Conservation (phyloP, 1,139 yeast species). For the Suhomyces taliae region DNA sequence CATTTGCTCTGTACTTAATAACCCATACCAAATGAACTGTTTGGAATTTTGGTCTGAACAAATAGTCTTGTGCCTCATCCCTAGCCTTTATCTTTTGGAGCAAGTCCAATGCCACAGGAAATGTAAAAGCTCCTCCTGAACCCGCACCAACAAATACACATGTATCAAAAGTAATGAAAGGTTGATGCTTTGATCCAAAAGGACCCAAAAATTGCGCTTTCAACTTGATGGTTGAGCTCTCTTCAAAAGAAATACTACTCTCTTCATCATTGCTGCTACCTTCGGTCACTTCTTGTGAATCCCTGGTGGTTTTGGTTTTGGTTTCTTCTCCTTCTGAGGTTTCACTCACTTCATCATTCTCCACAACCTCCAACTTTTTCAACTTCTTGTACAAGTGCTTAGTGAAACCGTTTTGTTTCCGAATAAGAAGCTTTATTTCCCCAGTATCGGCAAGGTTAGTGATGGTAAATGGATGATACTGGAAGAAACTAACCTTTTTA, state of each 20-base stretch:
- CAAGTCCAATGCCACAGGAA: constrained; percentile 46
- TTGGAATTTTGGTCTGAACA: constrained; percentile 33
- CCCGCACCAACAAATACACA: constrained; percentile 46
- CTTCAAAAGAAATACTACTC: not conserved
- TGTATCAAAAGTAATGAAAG: constrained; percentile 42
- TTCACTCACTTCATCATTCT: not conserved
- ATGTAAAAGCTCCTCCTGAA: constrained; percentile 46
- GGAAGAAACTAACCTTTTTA: constrained; percentile 35
- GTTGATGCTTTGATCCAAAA: constrained; percentile 43
- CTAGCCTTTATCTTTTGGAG: constrained; percentile 24
- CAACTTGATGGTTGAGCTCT: constrained; percentile 12
- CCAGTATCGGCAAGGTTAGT: constrained; percentile 38
- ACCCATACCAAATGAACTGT: constrained; percentile 36
- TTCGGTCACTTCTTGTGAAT: not conserved
- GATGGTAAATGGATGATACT: constrained; percentile 52
- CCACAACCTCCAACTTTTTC: constrained; percentile 13
- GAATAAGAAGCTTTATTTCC: constrained; percentile 40
- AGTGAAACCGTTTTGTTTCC: constrained; percentile 47
- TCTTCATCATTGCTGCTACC: constrained; percentile 1
- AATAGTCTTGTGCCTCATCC: constrained; percentile 30
- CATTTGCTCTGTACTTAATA: constrained; percentile 25
- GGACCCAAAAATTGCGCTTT: constrained; percentile 46
- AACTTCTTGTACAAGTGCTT: constrained; percentile 31
- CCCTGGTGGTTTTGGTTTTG: not conserved
- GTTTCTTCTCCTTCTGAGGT: no score